Evolutionary conservation across 495 filamentous ascomycete species (phyloP), one percentile per base, ranked within the genome.

Genomic region (Jackrogersella minutella): DNA sequence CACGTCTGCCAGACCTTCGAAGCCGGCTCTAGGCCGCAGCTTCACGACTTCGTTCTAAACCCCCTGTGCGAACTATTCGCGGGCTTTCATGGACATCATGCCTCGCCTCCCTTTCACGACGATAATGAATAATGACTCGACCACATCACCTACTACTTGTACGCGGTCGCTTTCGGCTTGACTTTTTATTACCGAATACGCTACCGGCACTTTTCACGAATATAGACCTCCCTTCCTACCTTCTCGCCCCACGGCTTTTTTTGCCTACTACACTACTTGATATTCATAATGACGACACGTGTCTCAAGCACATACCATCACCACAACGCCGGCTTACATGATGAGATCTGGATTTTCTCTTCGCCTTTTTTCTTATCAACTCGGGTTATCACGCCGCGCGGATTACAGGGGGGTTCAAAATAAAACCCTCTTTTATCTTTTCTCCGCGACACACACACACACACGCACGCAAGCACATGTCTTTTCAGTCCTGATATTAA

Each of bases 11-110:
- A 57, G 80, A 68, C 24, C 47, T 62, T 67, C 72, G 28, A 82
- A 78, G 64, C 73, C 78, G 17, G 58, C 53, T 17, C 64, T 82
- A 17, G 73, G 74, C 58, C 81, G 79, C 58, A 79, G 74, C 51
- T 79, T 77, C 56, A 77, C 77, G 34, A 80, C 74, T 17, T 68
- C 68, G 26, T 84, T 82, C 63, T 84, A 74, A 75, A 39, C 26
- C 33, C 26, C 31, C 21, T 37, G 37, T 36, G 28, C 26, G 22
- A 14, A 30, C 6, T 28, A 50, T 46, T 6, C 5, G 19, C 16
- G 24, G 44, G 41, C 3, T 59, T 8, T 7, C 30, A 33, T 21
- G 57, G 50, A 37, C 39, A 21, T 3, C 24, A 33, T 44, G 34
- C 16, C n/a, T n/a, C n/a, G n/a, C 53, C 47, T 47, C 46, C n/a